Evolutionary conservation across 1,139 yeast genomes (phyloP).

Genomic region (Pichia sp.): DNA sequence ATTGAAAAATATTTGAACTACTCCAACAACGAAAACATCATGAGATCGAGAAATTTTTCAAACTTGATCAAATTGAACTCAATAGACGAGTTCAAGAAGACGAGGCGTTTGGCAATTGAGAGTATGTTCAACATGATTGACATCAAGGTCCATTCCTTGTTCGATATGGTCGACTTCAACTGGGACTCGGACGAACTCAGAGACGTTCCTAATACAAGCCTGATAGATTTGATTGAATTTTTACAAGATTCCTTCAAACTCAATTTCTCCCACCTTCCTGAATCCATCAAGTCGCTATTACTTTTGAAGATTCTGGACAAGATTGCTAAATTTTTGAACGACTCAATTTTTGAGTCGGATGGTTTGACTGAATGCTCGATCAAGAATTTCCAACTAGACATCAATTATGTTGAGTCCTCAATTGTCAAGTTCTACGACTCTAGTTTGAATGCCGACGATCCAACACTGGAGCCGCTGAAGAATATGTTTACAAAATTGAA

Average conservation of each 20-base stretch:
- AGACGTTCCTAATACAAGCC: constrained; percentile 65
- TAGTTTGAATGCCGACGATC: constrained; percentile 12
- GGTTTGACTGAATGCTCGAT: constrained; percentile 47
- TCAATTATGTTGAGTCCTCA: constrained; percentile 50
- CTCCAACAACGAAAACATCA: constrained; percentile 30
- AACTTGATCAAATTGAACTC: constrained; percentile 42
- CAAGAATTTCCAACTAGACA: constrained; percentile 58
- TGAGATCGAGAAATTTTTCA: constrained; percentile 26
- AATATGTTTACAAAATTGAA: constrained; percentile 53
- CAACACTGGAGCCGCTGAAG: constrained; percentile 37
- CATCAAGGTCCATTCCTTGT: constrained; percentile 68
- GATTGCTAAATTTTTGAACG: constrained; percentile 67
- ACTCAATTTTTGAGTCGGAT: constrained; percentile 52
- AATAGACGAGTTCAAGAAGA: constrained; percentile 49
- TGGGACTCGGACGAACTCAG: constrained; percentile 59
- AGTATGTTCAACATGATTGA: constrained; percentile 80
- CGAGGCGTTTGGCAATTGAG: constrained; percentile 74
- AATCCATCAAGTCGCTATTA: constrained; percentile 70
- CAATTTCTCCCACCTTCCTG: constrained; percentile 80
- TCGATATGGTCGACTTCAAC: constrained; percentile 83
- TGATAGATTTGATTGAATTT: constrained; percentile 84
- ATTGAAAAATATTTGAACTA: constrained; percentile 40
- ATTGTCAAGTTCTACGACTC: constrained; percentile 27
- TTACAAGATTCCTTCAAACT: constrained; percentile 82
- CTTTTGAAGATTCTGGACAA: constrained; percentile 85